Percentiles rank a stretch among this genome's conserved stretches.
Evolutionary conservation across 164 flowering plant genomes (phyloP).

Genomic region (Berberis thunbergii): DNA sequence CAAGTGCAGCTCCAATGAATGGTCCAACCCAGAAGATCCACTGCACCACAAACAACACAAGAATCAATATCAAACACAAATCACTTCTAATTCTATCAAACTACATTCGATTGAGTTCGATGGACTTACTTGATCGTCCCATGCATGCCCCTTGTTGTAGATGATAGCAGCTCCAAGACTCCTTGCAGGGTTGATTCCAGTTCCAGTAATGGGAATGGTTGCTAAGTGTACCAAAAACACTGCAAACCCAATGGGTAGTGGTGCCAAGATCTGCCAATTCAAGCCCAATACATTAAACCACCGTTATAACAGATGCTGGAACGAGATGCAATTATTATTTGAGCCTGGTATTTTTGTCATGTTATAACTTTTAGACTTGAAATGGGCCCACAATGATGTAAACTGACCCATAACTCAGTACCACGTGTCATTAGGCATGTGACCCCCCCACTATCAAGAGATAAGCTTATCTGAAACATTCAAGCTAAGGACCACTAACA

Average conservation of each 20-base stretch:
- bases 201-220: slow-evolving; percentile 67
- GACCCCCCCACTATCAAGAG: too few species aligned
- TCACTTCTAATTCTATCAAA: neutral
- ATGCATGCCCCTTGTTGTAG: slow-evolving; percentile 45
- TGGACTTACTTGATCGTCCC: slow-evolving; percentile 55
- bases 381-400: too few species aligned
- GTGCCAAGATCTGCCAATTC: slow-evolving; percentile 42
- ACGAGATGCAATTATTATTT: too few species aligned
- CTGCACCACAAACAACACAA: slow-evolving; percentile 4
- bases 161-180: slow-evolving; percentile 66
- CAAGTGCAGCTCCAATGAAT: slow-evolving; percentile 15
- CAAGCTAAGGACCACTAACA: too few species aligned
- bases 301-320: neutral
- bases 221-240: slow-evolving; percentile 71
- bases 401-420: too few species aligned
- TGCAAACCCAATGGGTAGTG: slow-evolving; percentile 61
- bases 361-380: too few species aligned
- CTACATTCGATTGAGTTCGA: too few species aligned
- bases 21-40: slow-evolving; percentile 18
- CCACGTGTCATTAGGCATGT: too few species aligned
- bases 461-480: too few species aligned
- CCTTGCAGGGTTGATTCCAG: slow-evolving; percentile 71
- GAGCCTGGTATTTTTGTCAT: too few species aligned
- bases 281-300: neutral
- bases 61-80: neutral